These are phyloP conservation scores for Erysimum pusillum DNA, from an alignment of 441 rosid species.

Conservation along the genomic window DNA sequence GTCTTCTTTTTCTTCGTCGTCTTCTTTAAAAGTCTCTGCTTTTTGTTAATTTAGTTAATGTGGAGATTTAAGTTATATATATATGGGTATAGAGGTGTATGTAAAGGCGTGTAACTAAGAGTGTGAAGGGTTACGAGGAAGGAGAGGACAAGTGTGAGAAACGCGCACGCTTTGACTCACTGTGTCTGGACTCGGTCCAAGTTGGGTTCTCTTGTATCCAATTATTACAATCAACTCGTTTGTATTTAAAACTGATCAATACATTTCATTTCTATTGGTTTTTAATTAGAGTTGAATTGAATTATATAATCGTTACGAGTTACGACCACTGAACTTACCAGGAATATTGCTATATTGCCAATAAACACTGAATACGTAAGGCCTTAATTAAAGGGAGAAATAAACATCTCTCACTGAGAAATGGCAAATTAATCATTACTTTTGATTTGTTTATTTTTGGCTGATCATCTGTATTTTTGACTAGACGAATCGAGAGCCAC, in stretches of 20 bases:
- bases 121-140: slow-evolving; percentile 28
- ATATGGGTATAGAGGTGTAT: not conserved
- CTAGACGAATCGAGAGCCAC: not conserved
- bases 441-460: not conserved
- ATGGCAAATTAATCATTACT: not conserved
- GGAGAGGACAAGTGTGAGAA: slow-evolving; percentile 28
- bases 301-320: slow-evolving; percentile 5
- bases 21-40: not conserved
- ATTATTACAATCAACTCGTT: slow-evolving; percentile 13
- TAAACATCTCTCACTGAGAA: not conserved
- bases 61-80: not conserved
- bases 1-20: not conserved
- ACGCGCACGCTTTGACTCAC: slow-evolving; percentile 45
- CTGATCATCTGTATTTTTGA: not conserved
- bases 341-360: slow-evolving; percentile 3
- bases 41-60: not conserved
- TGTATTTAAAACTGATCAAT: not conserved
- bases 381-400: not conserved
- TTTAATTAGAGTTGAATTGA: not conserved
- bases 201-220: slow-evolving; percentile 19
- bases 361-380: not conserved
- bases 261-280: slow-evolving; percentile 14
- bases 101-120: not conserved
- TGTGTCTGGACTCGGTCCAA: slow-evolving; percentile 34
- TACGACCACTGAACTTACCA: slow-evolving; percentile 17